Percentiles rank a stretch among this genome's conserved stretches.
These are phyloP conservation scores for Potentilla sterilis DNA, from an alignment of 306 rosid species.

Conservation along the genomic window DNA sequence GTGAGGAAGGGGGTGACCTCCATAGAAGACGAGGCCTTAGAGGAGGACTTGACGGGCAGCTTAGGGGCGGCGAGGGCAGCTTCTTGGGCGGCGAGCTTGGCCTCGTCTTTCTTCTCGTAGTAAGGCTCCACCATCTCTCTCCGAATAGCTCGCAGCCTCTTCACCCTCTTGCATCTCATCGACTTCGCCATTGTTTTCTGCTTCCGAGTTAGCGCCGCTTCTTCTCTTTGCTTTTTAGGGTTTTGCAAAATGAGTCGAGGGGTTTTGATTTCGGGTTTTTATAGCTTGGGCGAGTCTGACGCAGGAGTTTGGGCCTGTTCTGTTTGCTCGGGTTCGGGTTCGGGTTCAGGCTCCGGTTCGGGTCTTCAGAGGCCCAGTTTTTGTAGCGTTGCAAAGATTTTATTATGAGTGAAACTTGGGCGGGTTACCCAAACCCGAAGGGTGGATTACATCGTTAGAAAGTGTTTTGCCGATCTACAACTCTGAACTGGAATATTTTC, in stretches of 20 bases:
- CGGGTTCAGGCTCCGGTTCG: no score
- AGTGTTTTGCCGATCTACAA: background rate
- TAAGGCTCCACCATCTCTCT: constrained; percentile 82
- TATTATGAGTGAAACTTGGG: background rate
- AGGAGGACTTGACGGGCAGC: constrained; percentile 46
- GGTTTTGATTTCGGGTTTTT: background rate
- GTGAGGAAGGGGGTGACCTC: constrained; percentile 36
- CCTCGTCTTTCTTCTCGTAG: constrained; percentile 82
- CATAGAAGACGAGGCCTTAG: constrained; percentile 40
- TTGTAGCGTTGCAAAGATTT: no score
- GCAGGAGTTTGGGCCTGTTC: background rate
- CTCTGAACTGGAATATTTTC: background rate
- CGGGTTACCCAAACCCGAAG: background rate
- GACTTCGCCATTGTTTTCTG: constrained; percentile 71
- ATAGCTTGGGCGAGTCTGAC: background rate
- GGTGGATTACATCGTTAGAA: background rate
- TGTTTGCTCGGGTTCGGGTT: background rate
- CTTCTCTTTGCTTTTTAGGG: constrained; percentile 17
- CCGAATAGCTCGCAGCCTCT: constrained; percentile 84
- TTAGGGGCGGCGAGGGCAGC: constrained; percentile 97
- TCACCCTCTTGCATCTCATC: constrained; percentile 78
- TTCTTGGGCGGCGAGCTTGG: constrained; percentile 81
- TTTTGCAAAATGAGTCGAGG: background rate
- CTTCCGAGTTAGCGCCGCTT: background rate
- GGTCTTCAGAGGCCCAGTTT: background rate